Evolutionary conservation across 2,329 filamentous ascomycete species (phyloP).

Genomic region (Fusarium anthophilum): DNA sequence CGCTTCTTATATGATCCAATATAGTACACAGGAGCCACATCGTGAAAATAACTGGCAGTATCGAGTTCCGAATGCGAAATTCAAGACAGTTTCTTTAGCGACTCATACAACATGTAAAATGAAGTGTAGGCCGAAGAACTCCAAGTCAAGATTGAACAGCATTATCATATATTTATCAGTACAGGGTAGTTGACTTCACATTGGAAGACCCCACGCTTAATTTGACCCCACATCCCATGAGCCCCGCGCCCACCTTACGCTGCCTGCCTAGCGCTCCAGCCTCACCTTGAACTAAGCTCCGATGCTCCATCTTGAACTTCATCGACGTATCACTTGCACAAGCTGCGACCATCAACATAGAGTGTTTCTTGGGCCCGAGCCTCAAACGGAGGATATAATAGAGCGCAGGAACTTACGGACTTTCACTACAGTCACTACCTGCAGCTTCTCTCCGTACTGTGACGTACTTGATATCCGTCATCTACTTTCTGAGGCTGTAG

Average conservation of each 20-base stretch:
- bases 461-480: conserved; percentile 9
- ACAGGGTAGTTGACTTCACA: conserved; percentile 5
- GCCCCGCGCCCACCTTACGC: conserved; percentile 40
- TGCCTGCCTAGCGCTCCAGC: conserved; percentile 39
- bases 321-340: conserved; percentile 6
- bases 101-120: not conserved
- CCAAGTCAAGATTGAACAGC: not conserved
- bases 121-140: not conserved
- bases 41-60: not conserved
- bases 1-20: too few species aligned
- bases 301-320: conserved; percentile 17
- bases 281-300: conserved; percentile 35
- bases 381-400: not conserved
- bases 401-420: not conserved
- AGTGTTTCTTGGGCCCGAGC: not conserved
- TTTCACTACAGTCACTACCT: not conserved
- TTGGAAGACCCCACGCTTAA: not conserved
- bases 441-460: not conserved
- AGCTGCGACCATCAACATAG: not conserved
- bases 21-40: not conserved
- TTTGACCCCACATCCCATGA: conserved; percentile 26
- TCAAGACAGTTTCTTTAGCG: not conserved
- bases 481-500: conserved; percentile 35
- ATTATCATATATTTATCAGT: not conserved
- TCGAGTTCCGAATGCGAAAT: not conserved